Base-by-base conservation (phyloP, 1,284 basidiomycete species). In the Waitea zeae region DNA sequence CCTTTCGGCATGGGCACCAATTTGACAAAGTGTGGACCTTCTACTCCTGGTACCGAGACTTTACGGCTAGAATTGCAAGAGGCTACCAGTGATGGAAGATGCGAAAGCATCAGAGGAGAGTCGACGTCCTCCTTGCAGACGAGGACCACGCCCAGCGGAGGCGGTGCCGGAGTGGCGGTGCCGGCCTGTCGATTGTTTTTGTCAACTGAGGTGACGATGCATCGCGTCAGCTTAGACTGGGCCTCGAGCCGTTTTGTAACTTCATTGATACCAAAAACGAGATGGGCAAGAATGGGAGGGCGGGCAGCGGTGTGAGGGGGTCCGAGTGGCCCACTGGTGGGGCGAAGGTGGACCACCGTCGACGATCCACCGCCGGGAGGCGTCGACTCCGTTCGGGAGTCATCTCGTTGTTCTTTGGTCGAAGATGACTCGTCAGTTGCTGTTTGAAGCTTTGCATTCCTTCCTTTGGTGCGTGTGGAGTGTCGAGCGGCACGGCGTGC, bases 191-290 rank as follows among this genome's bases (percentile, higher is more conserved):
- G n/a, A n/a, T n/a, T n/a, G n/a, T n/a, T n/a, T n/a, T n/a, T n/a
- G n/a, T n/a, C n/a, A n/a, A n/a, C n/a, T n/a, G n/a, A n/a, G n/a
- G n/a, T n/a, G n/a, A n/a, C n/a, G n/a, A n/a, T n/a, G n/a, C n/a
- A 26, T 7, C 7, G 38, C 30, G 20, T 49, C 29, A 15, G 41
- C 37, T 34, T 44, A 44, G 70, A 60, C 41, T 79, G 68, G 3
- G 39, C 43, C 52, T 92, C 87, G 9, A 92, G 59, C 13, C 59
- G 57, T 51, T 73, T 81, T 15, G 84, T 83, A 5, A 87, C 79
- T 46, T 73, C 63, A 46, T 89, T 92, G 43, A 90, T 77, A 9
- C 87, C 87, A 30, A 79, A 50, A 1, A 66, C 56, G 28, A 82
- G 43, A 47, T 78, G 66, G 9, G 60, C 42, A 11, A 74, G 51